These are phyloP conservation scores for Petunia secreta DNA, from an alignment of 257 asterid species.

Conservation along the genomic window DNA sequence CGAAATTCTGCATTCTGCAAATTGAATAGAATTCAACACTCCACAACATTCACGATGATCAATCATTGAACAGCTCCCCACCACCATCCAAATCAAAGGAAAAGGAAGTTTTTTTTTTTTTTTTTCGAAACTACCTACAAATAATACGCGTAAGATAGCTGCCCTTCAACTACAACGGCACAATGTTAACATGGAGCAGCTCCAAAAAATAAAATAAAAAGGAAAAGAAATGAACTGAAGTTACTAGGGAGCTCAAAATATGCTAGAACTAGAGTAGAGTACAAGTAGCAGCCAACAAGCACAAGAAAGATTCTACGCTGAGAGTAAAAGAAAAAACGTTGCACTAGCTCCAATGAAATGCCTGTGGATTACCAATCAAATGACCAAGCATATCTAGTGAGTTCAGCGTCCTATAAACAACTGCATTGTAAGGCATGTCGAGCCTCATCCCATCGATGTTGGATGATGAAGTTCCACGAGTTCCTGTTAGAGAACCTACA, in stretches of 20 bases:
- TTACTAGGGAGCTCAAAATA: conserved; percentile 14
- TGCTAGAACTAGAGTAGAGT: neutral
- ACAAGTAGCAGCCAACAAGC: neutral
- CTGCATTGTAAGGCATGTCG: conserved; percentile 13
- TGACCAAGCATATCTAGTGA: neutral
- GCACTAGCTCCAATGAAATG: conserved; percentile 11
- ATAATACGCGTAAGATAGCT: neutral
- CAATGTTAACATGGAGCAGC: neutral
- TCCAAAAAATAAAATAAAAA: neutral
- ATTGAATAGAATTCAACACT: neutral
- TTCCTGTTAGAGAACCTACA: conserved; percentile 16
- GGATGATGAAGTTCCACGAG: conserved; percentile 3
- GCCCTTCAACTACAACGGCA: conserved; percentile 9
- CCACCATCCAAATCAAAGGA: neutral
- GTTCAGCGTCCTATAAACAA: conserved; percentile 29
- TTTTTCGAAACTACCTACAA: neutral
- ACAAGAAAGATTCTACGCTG: neutral
- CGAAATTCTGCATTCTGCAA: conserved; percentile 5
- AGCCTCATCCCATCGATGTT: neutral
- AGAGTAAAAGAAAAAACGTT: neutral
- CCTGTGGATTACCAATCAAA: conserved; percentile 10
- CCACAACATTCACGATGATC: conserved; percentile 14
- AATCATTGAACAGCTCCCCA: neutral
- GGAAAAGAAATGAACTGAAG: neutral
- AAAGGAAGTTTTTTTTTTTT: neutral